Conservation (phyloP, 352 stramenopile genomes). For the Globisporangium recalcitrans region DNA sequence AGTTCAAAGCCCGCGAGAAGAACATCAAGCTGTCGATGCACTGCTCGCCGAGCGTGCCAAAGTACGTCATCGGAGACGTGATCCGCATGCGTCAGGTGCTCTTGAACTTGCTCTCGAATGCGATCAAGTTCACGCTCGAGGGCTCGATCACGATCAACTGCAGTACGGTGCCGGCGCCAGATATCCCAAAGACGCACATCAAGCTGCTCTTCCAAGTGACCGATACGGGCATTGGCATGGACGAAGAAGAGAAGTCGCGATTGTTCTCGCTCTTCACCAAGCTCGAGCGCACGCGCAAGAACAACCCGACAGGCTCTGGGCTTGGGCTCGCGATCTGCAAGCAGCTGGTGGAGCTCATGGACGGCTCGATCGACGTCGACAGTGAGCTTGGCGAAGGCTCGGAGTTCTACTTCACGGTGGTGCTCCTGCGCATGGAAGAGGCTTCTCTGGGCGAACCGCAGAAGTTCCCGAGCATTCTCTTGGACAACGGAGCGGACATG, state of each 20-base stretch:
- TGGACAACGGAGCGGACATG: slow-evolving; percentile 11
- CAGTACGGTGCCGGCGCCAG: slow-evolving; percentile 45
- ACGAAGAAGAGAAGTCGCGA: slow-evolving; percentile 53
- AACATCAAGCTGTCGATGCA: slow-evolving; percentile 75
- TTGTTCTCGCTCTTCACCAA: slow-evolving; percentile 67
- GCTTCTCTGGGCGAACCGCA: slow-evolving; percentile 32
- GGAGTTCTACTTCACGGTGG: slow-evolving; percentile 68
- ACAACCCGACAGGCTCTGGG: slow-evolving; percentile 61
- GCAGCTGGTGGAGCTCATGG: slow-evolving; percentile 68
- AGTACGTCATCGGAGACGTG: slow-evolving; percentile 55
- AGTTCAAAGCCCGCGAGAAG: slow-evolving; percentile 73
- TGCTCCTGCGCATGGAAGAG: slow-evolving; percentile 46
- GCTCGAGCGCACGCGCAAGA: slow-evolving; percentile 57
- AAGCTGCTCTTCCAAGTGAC: slow-evolving; percentile 72
- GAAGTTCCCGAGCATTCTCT: slow-evolving; percentile 34
- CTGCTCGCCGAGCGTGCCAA: slow-evolving; percentile 44
- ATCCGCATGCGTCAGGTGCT: slow-evolving; percentile 65
- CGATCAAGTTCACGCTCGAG: slow-evolving; percentile 76
- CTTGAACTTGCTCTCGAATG: slow-evolving; percentile 69
- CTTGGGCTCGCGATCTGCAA: slow-evolving; percentile 73
- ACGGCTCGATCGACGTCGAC: slow-evolving; percentile 63
- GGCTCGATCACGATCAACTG: slow-evolving; percentile 66
- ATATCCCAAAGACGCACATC: slow-evolving; percentile 45
- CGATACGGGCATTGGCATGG: slow-evolving; percentile 66
- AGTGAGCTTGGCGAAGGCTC: slow-evolving; percentile 58